These are phyloP conservation scores for Gypsophila paniculata DNA, from an alignment of 179 eudicot genomes.

Conservation along the genomic window DNA sequence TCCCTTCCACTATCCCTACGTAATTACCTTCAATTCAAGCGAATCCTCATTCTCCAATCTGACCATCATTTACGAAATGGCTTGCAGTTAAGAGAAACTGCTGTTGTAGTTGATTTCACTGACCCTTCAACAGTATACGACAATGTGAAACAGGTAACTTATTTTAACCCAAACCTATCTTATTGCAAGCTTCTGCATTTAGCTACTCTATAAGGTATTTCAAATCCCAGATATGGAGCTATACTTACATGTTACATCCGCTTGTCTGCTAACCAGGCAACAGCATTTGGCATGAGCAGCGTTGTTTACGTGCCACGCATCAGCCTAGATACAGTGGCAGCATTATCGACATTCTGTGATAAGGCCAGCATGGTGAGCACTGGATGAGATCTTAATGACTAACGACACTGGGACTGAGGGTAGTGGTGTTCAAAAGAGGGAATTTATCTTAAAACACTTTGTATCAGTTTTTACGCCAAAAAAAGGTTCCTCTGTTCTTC, in stretches of 20 bases:
- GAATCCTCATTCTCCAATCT: neutral
- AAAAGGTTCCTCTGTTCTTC: neutral
- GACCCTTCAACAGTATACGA: conserved; percentile 84
- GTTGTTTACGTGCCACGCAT: conserved; percentile 85
- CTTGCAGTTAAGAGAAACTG: conserved; percentile 55
- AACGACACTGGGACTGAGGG: too few relatives aligned
- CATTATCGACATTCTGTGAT: conserved; percentile 80
- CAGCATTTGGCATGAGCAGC: conserved; percentile 89
- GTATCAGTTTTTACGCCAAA: too few relatives aligned
- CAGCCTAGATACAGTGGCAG: conserved; percentile 63
- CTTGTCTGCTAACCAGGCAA: conserved; percentile 46
- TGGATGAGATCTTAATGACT: conserved; percentile 41
- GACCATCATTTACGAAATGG: conserved; percentile 8
- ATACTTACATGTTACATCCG: conserved; percentile 10
- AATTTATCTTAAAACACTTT: neutral
- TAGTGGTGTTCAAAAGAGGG: neutral
- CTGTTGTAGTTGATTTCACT: conserved; percentile 84
- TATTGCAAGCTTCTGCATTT: neutral
- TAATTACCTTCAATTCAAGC: neutral
- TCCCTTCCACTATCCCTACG: neutral
- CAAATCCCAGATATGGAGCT: neutral
- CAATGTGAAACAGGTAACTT: conserved; percentile 75
- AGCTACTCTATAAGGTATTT: neutral
- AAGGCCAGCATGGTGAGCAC: conserved; percentile 97
- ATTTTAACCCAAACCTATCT: neutral